phyloP scores from a whole-genome alignment of 176 grass and related monocot species.

The Avena atlantica region DNA sequence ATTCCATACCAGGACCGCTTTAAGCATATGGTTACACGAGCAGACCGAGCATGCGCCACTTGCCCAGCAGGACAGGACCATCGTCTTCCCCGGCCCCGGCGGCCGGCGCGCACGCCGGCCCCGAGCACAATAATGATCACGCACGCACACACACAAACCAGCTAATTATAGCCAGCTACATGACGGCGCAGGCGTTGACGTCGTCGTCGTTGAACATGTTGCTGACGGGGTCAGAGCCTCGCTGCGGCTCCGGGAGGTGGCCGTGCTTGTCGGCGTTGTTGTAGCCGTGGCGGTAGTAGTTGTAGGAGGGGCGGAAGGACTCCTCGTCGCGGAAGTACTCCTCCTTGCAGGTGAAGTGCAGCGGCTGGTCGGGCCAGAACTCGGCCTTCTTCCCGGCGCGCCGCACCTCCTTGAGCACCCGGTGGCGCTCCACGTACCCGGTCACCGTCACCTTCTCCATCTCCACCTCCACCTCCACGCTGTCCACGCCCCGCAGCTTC shows the following conservation, averaged over 20 bases:
- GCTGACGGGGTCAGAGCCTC: slow-evolving; percentile 87
- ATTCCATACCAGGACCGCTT: slow-evolving; percentile 28
- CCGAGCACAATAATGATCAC: background rate
- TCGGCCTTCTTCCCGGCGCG: slow-evolving; percentile 93
- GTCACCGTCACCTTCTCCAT: slow-evolving; percentile 99
- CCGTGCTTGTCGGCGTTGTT: slow-evolving; percentile 97
- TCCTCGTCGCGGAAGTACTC: slow-evolving; percentile 94
- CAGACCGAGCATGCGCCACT: background rate
- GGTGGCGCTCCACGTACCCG: slow-evolving; percentile 85
- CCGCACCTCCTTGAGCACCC: slow-evolving; percentile 89
- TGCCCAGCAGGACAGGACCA: background rate
- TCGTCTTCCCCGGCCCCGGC: background rate
- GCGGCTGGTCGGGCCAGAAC: slow-evolving; percentile 87
- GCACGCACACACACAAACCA: too few relatives aligned
- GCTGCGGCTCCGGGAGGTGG: slow-evolving; percentile 58
- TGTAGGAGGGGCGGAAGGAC: slow-evolving; percentile 85
- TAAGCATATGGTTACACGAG: slow-evolving; percentile 37
- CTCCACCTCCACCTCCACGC: slow-evolving; percentile 80
- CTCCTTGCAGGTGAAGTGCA: slow-evolving; percentile 79
- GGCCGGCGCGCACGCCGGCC: slow-evolving; percentile 4
- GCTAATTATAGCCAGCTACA: slow-evolving; percentile 38
- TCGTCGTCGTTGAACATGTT: slow-evolving; percentile 99
- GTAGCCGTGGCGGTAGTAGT: slow-evolving; percentile 96
- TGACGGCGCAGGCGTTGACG: slow-evolving; percentile 84
- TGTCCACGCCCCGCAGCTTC: slow-evolving; percentile 78